Conservation (phyloP, 306 rosid genomes). For the Citrullus mucosospermus region DNA sequence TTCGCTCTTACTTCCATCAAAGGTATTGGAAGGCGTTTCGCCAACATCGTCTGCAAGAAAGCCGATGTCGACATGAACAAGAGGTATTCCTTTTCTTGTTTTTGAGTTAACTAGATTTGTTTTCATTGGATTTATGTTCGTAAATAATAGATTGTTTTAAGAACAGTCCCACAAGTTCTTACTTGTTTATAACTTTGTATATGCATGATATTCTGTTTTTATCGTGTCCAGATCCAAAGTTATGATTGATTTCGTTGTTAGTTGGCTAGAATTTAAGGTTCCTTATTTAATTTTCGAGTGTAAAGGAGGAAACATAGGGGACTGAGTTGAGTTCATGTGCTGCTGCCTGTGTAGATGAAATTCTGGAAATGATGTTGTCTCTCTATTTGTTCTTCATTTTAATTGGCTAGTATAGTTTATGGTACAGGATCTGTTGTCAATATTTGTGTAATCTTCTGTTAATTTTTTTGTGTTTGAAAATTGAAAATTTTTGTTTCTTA, state of each 20-base stretch:
- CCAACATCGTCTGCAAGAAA: conserved; percentile 13
- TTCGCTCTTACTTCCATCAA: conserved; percentile 11
- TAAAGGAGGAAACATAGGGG: background rate
- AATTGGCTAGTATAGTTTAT: no score
- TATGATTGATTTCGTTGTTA: background rate
- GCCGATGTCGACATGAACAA: conserved; percentile 17
- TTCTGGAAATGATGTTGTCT: no score
- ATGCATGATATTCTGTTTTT: background rate
- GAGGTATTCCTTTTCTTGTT: background rate
- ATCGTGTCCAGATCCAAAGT: background rate
- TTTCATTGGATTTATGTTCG: background rate
- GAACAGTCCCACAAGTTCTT: background rate
- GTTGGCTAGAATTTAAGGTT: background rate
- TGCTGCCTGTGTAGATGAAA: background rate
- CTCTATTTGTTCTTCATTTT: no score
- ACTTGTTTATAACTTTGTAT: background rate
- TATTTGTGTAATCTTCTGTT: background rate
- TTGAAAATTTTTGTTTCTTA: background rate
- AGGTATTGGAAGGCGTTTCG: conserved; percentile 15
- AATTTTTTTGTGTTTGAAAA: background rate
- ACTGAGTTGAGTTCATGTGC: background rate
- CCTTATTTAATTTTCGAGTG: background rate
- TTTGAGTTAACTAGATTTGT: background rate
- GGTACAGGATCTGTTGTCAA: no score
- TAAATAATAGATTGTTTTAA: background rate